phyloP scores from a whole-genome alignment of 179 eudicot species.

The Heliamphora pulchella region DNA sequence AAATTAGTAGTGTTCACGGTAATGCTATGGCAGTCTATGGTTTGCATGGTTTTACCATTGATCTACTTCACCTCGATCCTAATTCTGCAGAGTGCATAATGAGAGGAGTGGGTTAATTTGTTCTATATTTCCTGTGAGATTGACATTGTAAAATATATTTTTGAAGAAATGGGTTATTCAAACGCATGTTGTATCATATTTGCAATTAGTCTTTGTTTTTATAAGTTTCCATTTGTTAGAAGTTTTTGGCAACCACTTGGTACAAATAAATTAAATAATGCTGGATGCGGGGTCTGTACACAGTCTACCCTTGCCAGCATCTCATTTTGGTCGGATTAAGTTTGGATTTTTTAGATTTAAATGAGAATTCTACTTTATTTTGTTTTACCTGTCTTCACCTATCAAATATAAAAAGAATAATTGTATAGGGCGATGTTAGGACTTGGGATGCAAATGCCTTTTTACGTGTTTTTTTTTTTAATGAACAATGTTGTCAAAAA shows the following conservation, averaged over 20 bases:
- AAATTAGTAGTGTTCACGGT: background rate
- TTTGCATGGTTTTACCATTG: background rate
- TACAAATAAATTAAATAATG: background rate
- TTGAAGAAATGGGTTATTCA: background rate
- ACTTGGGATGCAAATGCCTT: background rate
- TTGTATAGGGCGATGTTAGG: too few species aligned
- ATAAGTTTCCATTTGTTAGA: background rate
- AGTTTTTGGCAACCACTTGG: background rate
- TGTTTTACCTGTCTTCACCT: background rate
- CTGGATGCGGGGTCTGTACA: background rate
- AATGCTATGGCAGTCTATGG: background rate
- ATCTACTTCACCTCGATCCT: background rate
- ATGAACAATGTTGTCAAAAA: background rate
- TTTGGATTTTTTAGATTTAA: background rate
- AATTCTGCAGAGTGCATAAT: background rate
- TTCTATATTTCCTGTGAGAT: background rate
- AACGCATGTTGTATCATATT: background rate
- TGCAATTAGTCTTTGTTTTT: background rate
- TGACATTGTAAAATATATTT: background rate
- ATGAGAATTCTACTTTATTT: background rate
- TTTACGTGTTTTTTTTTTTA: background rate
- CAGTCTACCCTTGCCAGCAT: background rate
- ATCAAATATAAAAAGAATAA: too few species aligned
- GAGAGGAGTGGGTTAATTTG: background rate
- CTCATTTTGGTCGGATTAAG: background rate